Evolutionary conservation across 2,329 filamentous ascomycete genomes (phyloP).

Genomic region (Epichloe aotearoae): DNA sequence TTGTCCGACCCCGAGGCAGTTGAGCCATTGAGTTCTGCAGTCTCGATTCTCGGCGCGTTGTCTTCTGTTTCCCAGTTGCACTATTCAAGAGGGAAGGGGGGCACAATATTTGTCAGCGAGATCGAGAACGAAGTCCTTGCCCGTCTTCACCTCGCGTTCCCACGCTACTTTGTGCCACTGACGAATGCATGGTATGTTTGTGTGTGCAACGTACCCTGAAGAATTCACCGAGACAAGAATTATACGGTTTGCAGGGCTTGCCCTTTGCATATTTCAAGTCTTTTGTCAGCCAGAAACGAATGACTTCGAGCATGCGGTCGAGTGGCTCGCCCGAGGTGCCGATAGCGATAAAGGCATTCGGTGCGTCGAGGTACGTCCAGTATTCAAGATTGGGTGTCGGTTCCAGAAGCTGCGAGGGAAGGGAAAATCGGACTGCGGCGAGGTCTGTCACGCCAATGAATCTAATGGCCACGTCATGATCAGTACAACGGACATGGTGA

Average conservation of each 20-base stretch:
- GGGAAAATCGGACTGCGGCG: conserved; percentile 86
- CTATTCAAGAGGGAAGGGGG: conserved; percentile 25
- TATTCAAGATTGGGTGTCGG: conserved; percentile 96
- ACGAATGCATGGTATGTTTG: neutral
- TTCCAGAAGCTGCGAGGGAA: conserved; percentile 89
- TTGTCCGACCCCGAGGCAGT: conserved; percentile 22
- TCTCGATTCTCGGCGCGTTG: conserved; percentile 52
- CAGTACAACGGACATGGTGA: neutral
- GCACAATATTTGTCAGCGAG: conserved; percentile 1
- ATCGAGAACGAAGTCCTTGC: neutral
- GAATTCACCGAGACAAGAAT: conserved; percentile 92
- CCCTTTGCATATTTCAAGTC: conserved; percentile 98
- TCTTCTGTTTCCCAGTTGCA: conserved; percentile 94
- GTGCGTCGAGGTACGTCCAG: conserved; percentile 95
- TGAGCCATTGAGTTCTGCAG: conserved; percentile 25
- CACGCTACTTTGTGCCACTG: conserved; percentile 7
- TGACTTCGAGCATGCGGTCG: conserved; percentile 85
- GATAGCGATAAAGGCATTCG: conserved; percentile 71
- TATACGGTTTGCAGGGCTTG: conserved; percentile 97
- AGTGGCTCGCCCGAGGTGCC: conserved; percentile 85
- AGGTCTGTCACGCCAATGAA: conserved; percentile 96
- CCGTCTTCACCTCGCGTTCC: neutral
- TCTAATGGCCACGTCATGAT: conserved; percentile 30
- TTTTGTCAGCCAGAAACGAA: conserved; percentile 98
- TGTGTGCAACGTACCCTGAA: conserved; percentile 54